These are phyloP conservation scores for Sugiyamaella marilandica DNA, from an alignment of 805 yeast species.

Conservation along the genomic window DNA sequence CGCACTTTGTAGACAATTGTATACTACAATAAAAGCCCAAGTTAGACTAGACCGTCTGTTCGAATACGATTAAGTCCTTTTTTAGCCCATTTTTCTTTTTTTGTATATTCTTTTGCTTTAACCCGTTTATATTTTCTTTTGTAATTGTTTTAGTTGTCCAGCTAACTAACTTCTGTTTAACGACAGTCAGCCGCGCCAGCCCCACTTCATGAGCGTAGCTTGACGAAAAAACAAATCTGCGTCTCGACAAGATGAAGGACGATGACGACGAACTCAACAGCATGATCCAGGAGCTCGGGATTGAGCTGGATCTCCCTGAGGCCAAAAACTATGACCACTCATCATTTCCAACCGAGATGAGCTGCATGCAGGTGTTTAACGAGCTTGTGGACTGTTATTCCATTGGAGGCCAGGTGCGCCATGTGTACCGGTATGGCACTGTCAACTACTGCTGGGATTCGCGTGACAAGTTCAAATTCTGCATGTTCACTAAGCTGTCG, in stretches of 20 bases:
- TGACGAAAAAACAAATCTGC: neutral
- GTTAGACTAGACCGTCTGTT: no score
- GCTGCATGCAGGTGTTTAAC: conserved; percentile 79
- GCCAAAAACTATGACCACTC: conserved; percentile 10
- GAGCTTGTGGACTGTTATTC: conserved; percentile 84
- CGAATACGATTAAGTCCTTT: no score
- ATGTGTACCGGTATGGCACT: conserved; percentile 79
- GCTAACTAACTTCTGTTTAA: no score
- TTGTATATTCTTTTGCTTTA: no score
- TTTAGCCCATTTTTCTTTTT: no score
- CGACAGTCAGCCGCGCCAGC: neutral
- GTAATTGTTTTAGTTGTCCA: no score
- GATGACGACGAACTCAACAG: neutral
- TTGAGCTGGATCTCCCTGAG: neutral
- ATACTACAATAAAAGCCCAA: no score
- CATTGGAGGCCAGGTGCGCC: conserved; percentile 81
- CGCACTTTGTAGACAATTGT: no score
- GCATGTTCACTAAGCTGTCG: conserved; percentile 56
- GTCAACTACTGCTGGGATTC: conserved; percentile 66
- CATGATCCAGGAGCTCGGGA: conserved; percentile 1
- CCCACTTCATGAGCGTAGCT: neutral
- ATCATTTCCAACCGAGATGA: conserved; percentile 46
- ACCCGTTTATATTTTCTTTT: no score
- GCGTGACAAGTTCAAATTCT: conserved; percentile 73
- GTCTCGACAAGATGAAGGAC: neutral